These are phyloP conservation scores for Fusarium coicis DNA, from an alignment of 2,329 filamentous ascomycete species.

Conservation along the genomic window DNA sequence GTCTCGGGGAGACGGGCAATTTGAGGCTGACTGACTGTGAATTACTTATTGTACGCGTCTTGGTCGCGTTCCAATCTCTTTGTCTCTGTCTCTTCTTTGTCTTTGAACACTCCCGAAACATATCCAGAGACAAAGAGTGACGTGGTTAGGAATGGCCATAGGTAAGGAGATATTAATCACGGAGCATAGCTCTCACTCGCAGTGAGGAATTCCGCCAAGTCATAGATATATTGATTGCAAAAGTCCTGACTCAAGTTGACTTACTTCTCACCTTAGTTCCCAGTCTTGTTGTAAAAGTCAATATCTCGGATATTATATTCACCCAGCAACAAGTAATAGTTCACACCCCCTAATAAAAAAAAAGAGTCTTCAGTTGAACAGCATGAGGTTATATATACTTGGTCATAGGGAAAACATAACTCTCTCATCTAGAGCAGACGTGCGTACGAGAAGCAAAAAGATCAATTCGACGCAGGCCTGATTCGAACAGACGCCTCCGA, in stretches of 20 bases:
- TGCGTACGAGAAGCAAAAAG: not conserved
- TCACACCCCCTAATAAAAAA: too few species aligned
- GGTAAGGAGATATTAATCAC: not conserved
- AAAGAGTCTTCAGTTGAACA: not conserved
- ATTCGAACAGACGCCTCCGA: slow-evolving; percentile 46
- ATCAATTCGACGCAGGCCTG: slow-evolving; percentile 40
- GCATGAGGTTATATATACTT: not conserved
- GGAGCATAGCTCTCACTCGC: not conserved
- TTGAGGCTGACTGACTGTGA: slow-evolving; percentile 4
- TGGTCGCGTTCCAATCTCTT: slow-evolving; percentile 6
- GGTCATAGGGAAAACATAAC: not conserved
- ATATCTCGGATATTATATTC: not conserved
- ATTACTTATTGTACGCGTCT: slow-evolving; percentile 2
- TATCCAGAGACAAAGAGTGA: not conserved
- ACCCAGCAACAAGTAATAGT: slow-evolving; percentile 4
- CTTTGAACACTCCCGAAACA: not conserved
- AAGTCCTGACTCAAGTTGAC: not conserved
- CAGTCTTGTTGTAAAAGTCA: not conserved
- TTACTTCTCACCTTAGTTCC: not conserved
- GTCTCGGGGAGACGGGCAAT: slow-evolving; percentile 3
- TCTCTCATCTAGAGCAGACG: not conserved
- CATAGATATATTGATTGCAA: not conserved
- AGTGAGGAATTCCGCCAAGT: not conserved
- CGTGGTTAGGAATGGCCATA: not conserved
- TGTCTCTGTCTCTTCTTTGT: slow-evolving; percentile 1